A percentile compares a stretch with the other conserved stretches of the same genome.
Evolutionary conservation across 345 rosid species (phyloP).

Genomic region (Abelmoschus esculentus): DNA sequence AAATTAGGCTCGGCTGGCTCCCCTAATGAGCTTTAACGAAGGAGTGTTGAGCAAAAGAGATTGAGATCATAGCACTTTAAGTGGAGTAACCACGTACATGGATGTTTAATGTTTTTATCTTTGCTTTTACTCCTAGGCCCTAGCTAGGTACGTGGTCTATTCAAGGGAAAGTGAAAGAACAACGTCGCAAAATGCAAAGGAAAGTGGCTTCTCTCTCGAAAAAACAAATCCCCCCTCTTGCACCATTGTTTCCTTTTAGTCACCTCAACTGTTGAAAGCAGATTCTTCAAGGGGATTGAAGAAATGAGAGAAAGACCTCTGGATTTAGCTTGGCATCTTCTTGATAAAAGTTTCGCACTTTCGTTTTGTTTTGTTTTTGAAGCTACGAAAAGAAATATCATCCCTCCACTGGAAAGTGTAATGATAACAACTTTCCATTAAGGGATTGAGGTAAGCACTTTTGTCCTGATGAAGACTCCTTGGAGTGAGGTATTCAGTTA

Average conservation of each 20-base stretch:
- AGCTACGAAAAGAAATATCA: neutral
- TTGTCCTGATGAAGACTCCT: constrained; percentile 52
- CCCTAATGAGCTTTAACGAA: neutral
- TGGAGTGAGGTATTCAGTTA: constrained; percentile 30
- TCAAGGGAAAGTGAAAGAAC: constrained; percentile 16
- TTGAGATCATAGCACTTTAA: too few species aligned
- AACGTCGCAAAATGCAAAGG: constrained; percentile 12
- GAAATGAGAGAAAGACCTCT: neutral
- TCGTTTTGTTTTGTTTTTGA: constrained; percentile 14
- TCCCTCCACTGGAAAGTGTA: constrained; percentile 29
- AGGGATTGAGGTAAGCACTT: constrained; percentile 38
- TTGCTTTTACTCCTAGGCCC: too few species aligned
- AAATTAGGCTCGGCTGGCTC: neutral
- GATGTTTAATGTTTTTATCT: too few species aligned
- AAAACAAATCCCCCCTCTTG: constrained; percentile 12
- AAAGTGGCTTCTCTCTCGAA: constrained; percentile 22
- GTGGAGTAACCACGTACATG: too few species aligned
- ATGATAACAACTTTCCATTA: constrained; percentile 41
- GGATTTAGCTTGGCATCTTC: constrained; percentile 28
- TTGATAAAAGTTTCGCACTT: constrained; percentile 32
- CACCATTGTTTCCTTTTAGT: constrained; percentile 28
- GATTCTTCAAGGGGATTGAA: constrained; percentile 30
- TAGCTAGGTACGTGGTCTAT: constrained; percentile 10
- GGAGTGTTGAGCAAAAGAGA: neutral
- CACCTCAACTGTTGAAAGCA: constrained; percentile 40